Percentiles rank a stretch among this genome's conserved stretches.
These are phyloP conservation scores for Cryphonectria nitschkei DNA, from an alignment of 2,329 filamentous ascomycete species.

Conservation along the genomic window DNA sequence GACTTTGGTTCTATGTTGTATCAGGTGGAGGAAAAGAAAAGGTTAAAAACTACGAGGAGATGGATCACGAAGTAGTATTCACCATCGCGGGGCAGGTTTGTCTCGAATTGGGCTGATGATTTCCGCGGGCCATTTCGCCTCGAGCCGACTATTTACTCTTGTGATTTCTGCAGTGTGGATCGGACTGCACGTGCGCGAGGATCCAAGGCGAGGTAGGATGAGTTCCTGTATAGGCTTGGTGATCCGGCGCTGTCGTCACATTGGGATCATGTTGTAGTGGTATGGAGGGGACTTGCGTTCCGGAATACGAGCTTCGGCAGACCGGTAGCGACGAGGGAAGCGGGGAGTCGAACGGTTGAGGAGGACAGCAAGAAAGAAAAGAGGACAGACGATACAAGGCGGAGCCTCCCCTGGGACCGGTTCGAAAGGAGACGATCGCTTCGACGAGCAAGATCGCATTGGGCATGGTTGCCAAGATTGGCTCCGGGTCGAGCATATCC, in stretches of 20 bases:
- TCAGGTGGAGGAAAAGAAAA: background rate
- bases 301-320: slow-evolving; percentile 4
- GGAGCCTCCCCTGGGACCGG: background rate
- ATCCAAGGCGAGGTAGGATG: background rate
- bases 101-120: slow-evolving; percentile 2
- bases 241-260: background rate
- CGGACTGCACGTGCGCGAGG: background rate
- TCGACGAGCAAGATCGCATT: slow-evolving; percentile 17
- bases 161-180: background rate
- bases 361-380: background rate
- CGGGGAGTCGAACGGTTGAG: background rate
- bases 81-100: background rate
- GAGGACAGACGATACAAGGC: background rate
- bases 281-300: background rate
- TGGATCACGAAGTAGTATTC: background rate
- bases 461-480: slow-evolving; percentile 20
- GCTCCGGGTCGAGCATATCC: background rate
- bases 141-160: background rate
- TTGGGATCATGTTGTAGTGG: background rate
- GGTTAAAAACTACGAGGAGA: background rate
- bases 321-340: slow-evolving; percentile 5
- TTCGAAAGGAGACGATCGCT: slow-evolving; percentile 19
- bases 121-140: slow-evolving; percentile 5
- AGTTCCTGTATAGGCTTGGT: background rate
- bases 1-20: background rate